Base-by-base conservation (phyloP, 2,329 filamentous ascomycete species). In the Apiospora hydei region DNA sequence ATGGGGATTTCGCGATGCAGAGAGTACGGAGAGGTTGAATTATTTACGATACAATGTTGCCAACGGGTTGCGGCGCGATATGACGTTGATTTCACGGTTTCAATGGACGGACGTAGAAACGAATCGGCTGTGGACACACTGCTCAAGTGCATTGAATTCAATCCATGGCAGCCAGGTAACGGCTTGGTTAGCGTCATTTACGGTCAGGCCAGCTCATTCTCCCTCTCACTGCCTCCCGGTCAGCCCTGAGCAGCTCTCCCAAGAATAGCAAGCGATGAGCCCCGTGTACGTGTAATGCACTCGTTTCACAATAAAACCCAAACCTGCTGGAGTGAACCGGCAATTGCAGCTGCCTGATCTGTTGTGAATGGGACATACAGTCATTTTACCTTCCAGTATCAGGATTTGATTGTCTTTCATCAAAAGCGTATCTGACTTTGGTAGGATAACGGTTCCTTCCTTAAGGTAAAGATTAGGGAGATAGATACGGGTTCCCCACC, bases 121-220 rank as follows among this genome's bases (percentile, higher is more conserved):
- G 57, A 64, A 64, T 34, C 38, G 57, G 57, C 57, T 64, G 57
- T 64, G 57, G 57, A 64, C 57, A 64, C 57, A 64, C 57, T 64
- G n/a, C n/a, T n/a, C n/a, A n/a, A n/a, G n/a, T 38, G 57, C 57
- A 64, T 64, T 64, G 57, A 41, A 41, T 64, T 41, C 57, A 64
- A 64, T 38, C 21, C 14, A 64, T 64, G 57, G 57, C 57, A 64
- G 57, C 57, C 57, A 64, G 57, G 41, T 64, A 41, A 41, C 34
- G 57, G 57, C 34, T 10, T n/a, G 10, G 34, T 41, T 64, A 64
- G 57, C 57, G 57, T 64, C 57, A 41, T 41, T 41, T 64, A 64
- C 57, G 57, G 57, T 41, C 57, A 64, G 57, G 57, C 57, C 57
- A 64, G 57, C 57, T 61, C 57, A 41, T 64, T 64, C 34, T 64